A percentile compares a stretch with the other conserved stretches of the same genome.
These are phyloP conservation scores for Dendrobium nobile DNA, from an alignment of 106 monocot species.

Conservation along the genomic window DNA sequence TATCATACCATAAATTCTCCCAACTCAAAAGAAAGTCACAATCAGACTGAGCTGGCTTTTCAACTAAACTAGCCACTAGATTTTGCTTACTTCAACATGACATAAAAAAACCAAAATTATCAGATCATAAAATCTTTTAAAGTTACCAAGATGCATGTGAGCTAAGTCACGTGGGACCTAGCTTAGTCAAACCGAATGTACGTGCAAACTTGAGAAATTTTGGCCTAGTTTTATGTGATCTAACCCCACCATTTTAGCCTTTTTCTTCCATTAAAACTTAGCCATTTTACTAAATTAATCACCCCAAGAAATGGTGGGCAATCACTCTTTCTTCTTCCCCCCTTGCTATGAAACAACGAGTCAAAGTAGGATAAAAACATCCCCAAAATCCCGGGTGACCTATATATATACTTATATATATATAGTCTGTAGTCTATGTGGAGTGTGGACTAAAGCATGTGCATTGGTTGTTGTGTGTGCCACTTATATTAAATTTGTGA, in stretches of 20 bases:
- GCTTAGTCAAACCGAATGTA: neutral
- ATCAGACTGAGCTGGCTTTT: no score
- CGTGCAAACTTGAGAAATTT: neutral
- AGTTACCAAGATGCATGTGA: neutral
- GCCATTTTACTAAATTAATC: neutral
- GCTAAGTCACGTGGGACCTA: neutral
- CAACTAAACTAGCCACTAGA: no score
- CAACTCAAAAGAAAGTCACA: no score
- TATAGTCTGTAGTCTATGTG: neutral
- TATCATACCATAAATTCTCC: no score
- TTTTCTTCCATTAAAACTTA: neutral
- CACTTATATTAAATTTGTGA: neutral
- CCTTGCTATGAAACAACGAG: neutral
- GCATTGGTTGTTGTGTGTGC: neutral
- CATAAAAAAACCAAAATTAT: no score
- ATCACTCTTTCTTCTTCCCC: neutral
- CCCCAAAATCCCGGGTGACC: constrained; percentile 6
- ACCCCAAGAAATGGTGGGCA: constrained; percentile 4
- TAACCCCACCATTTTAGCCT: neutral
- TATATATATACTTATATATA: no score
- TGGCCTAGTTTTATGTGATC: neutral
- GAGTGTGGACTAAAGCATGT: neutral
- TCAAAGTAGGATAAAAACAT: constrained; percentile 3
- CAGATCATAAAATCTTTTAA: no score
- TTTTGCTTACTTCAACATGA: no score